Evolutionary conservation across 768 basidiomycete genomes (phyloP).

Genomic region (Chiua virens): DNA sequence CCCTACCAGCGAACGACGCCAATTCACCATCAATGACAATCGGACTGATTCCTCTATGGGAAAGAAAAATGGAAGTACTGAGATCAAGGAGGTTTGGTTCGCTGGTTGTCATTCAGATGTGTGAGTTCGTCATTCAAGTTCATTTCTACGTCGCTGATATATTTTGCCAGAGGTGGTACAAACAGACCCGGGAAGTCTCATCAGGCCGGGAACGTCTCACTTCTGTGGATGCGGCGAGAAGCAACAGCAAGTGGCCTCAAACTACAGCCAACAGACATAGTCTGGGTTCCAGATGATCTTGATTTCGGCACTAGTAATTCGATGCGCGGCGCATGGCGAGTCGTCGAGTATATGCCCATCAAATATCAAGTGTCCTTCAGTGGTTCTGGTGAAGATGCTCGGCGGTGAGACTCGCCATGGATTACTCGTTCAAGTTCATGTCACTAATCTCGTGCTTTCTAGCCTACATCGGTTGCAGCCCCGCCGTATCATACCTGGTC

Average conservation of each 20-base stretch:
- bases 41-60: background rate
- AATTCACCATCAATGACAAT: background rate
- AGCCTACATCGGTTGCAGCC: conserved; percentile 18
- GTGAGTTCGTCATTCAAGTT: conserved; percentile 11
- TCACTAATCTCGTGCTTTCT: background rate
- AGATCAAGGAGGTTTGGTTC: conserved; percentile 67
- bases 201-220: conserved; percentile 24
- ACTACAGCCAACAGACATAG: conserved; percentile 23
- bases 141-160: background rate
- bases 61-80: background rate
- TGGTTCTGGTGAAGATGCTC: conserved; percentile 16
- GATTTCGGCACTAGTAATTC: conserved; percentile 22
- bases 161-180: conserved; percentile 17
- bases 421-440: background rate
- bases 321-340: conserved; percentile 15
- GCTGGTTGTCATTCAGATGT: conserved; percentile 43
- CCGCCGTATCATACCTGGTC: conserved; percentile 27
- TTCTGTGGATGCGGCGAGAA: conserved; percentile 36
- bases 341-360: conserved; percentile 24
- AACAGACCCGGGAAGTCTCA: conserved; percentile 17
- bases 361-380: conserved; percentile 24
- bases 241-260: conserved; percentile 26
- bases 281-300: conserved; percentile 28
- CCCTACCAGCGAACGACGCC: background rate
- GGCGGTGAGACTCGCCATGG: conserved; percentile 11